Evolutionary conservation across 2,329 filamentous ascomycete species (phyloP).

Genomic region (Scedosporium dehoogii): DNA sequence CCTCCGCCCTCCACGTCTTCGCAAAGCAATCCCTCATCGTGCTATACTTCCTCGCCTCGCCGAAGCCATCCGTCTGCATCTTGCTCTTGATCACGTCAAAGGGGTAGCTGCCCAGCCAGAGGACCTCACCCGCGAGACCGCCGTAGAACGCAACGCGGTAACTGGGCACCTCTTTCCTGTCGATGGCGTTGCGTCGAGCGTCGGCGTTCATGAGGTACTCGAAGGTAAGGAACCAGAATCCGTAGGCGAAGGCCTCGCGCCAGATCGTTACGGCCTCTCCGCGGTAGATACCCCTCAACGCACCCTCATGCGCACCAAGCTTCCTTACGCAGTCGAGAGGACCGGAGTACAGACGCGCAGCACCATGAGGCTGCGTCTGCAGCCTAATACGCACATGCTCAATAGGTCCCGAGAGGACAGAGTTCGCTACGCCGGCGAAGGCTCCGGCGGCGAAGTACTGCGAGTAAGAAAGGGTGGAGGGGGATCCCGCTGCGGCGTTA

Average conservation of each 20-base stretch:
- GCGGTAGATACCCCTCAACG: conserved; percentile 70
- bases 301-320: conserved; percentile 55
- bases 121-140: conserved; percentile 81
- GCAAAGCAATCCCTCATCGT: conserved; percentile 84
- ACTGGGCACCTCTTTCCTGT: conserved; percentile 67
- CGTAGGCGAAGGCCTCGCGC: conserved; percentile 90
- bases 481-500: conserved; percentile 51
- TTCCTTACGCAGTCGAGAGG: conserved; percentile 87
- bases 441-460: conserved; percentile 90
- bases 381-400: conserved; percentile 95
- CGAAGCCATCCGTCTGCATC: conserved; percentile 97
- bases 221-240: conserved; percentile 88
- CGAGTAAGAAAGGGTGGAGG: conserved; percentile 56
- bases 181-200: conserved; percentile 64
- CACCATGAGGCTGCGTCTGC: conserved; percentile 91
- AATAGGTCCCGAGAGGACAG: conserved; percentile 78
- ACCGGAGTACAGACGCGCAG: conserved; percentile 65
- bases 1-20: conserved; percentile 70
- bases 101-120: conserved; percentile 91
- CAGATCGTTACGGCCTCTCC: conserved; percentile 77
- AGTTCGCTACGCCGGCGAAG: conserved; percentile 88
- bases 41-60: conserved; percentile 57
- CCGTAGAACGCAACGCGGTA: conserved; percentile 89
- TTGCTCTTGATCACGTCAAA: conserved; percentile 98
- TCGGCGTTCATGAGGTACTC: conserved; percentile 95